phyloP scores from a whole-genome alignment of 1,284 basidiomycete genomes.

The Wallemia mellicola region DNA sequence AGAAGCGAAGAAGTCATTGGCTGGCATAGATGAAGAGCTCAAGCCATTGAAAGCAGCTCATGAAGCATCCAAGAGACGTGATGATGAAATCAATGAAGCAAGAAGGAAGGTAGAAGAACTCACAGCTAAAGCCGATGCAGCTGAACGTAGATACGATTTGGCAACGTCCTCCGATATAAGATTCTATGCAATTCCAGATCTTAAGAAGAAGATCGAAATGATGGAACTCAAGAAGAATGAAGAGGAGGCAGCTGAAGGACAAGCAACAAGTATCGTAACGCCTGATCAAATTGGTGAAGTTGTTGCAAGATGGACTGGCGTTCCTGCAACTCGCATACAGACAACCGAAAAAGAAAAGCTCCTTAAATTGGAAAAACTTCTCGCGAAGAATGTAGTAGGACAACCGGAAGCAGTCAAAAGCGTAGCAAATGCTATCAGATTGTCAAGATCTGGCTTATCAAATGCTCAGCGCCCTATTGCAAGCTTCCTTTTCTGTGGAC shows the following conservation, averaged over 20 bases:
- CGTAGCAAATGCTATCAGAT: conserved; percentile 25
- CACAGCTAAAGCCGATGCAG: conserved; percentile 73
- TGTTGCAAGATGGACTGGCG: conserved; percentile 22
- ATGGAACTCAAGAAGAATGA: conserved; percentile 23
- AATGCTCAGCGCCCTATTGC: conserved; percentile 25
- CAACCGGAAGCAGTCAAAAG: conserved; percentile 26
- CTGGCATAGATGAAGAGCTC: conserved; percentile 27
- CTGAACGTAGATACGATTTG: conserved; percentile 60
- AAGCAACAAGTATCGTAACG: conserved; percentile 11
- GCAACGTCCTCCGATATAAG: conserved; percentile 64
- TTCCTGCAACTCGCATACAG: conserved; percentile 14
- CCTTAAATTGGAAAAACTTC: conserved; percentile 20
- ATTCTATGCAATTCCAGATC: conserved; percentile 75
- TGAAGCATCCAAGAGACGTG: conserved; percentile 61
- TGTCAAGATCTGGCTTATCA: conserved; percentile 24
- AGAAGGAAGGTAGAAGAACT: conserved; percentile 71
- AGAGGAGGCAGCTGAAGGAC: conserved; percentile 14
- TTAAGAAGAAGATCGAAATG: conserved; percentile 35
- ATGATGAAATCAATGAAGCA: conserved; percentile 53
- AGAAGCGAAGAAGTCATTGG: conserved; percentile 33
- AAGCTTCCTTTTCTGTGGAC: conserved; percentile 22
- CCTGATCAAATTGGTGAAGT: conserved; percentile 21
- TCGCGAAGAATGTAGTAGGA: conserved; percentile 19
- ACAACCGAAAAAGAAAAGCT: conserved; percentile 17
- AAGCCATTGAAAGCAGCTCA: conserved; percentile 7